phyloP scores from a whole-genome alignment of 768 basidiomycete genomes.

The Amanita subjunquillea region DNA sequence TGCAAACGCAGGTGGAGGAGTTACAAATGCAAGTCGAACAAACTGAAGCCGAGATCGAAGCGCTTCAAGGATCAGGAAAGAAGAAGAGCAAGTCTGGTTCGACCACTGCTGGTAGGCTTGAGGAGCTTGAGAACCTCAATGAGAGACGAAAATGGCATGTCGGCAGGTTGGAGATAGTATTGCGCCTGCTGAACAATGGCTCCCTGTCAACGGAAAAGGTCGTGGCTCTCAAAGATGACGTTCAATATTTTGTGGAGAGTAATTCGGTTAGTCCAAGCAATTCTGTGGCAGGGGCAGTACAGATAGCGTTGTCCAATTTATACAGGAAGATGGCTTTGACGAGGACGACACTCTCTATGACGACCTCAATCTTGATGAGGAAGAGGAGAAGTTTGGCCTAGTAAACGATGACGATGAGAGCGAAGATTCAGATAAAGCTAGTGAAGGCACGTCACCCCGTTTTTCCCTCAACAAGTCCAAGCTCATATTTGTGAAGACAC shows the following conservation, averaged over 20 bases:
- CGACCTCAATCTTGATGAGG: slow-evolving; percentile 93
- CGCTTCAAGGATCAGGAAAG: slow-evolving; percentile 71
- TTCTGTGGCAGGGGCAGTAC: slow-evolving; percentile 2
- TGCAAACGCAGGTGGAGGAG: slow-evolving; percentile 83
- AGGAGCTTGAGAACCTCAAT: slow-evolving; percentile 81
- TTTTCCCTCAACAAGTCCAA: background rate
- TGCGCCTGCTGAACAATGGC: slow-evolving; percentile 90
- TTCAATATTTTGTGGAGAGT: slow-evolving; percentile 90
- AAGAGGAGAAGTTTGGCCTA: slow-evolving; percentile 88
- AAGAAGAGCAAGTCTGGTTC: slow-evolving; percentile 71
- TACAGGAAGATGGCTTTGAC: slow-evolving; percentile 92
- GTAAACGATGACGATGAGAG: slow-evolving; percentile 68
- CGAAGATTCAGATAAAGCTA: slow-evolving; percentile 64
- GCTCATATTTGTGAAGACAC: slow-evolving; percentile 29
- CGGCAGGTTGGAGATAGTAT: slow-evolving; percentile 82
- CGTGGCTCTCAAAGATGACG: slow-evolving; percentile 80
- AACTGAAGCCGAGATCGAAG: slow-evolving; percentile 91
- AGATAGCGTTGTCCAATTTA: slow-evolving; percentile 12
- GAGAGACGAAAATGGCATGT: slow-evolving; percentile 96
- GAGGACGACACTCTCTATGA: slow-evolving; percentile 98
- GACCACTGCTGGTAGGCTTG: slow-evolving; percentile 57
- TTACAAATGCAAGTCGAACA: slow-evolving; percentile 88
- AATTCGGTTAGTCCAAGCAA: slow-evolving; percentile 64
- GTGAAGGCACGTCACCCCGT: slow-evolving; percentile 45
- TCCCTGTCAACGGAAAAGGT: slow-evolving; percentile 78